These are phyloP conservation scores for Angophora floribunda DNA, from an alignment of 345 rosid species.

Conservation along the genomic window DNA sequence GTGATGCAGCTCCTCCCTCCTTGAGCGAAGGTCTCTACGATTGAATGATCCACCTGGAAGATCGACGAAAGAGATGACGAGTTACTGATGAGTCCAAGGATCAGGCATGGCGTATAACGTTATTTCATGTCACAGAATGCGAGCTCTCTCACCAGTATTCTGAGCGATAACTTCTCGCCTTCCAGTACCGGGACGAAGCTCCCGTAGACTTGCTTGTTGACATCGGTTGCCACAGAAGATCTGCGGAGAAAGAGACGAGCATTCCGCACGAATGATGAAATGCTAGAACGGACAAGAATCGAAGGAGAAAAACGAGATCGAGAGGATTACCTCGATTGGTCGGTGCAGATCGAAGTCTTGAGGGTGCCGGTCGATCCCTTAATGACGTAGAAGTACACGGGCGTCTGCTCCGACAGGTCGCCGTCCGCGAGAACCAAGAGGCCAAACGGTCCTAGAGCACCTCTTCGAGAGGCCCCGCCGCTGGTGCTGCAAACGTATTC, in stretches of 20 bases:
- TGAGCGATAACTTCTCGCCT: conserved; percentile 59
- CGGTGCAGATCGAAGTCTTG: conserved; percentile 68
- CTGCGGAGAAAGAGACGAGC: conserved; percentile 11
- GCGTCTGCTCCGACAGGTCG: conserved; percentile 57
- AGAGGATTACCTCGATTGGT: conserved; percentile 45
- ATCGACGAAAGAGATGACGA: background rate
- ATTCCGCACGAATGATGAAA: background rate
- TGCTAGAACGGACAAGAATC: background rate
- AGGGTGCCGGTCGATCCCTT: conserved; percentile 48
- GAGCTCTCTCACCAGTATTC: conserved; percentile 55
- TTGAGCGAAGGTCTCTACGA: conserved; percentile 78
- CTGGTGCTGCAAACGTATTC: conserved; percentile 47
- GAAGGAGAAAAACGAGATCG: background rate
- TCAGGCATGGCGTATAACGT: background rate
- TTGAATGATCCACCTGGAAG: conserved; percentile 83
- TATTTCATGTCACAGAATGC: background rate
- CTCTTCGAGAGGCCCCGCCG: conserved; percentile 50
- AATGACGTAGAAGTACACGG: conserved; percentile 70
- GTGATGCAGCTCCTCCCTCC: conserved; percentile 81
- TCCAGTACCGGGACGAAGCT: conserved; percentile 55
- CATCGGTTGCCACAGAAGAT: conserved; percentile 52
- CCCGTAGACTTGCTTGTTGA: conserved; percentile 52
- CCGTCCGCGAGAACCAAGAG: conserved; percentile 67
- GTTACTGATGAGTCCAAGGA: background rate
- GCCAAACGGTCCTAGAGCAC: conserved; percentile 89